phyloP scores from a whole-genome alignment of 164 flowering plant genomes.

The Amborella trichopoda region DNA sequence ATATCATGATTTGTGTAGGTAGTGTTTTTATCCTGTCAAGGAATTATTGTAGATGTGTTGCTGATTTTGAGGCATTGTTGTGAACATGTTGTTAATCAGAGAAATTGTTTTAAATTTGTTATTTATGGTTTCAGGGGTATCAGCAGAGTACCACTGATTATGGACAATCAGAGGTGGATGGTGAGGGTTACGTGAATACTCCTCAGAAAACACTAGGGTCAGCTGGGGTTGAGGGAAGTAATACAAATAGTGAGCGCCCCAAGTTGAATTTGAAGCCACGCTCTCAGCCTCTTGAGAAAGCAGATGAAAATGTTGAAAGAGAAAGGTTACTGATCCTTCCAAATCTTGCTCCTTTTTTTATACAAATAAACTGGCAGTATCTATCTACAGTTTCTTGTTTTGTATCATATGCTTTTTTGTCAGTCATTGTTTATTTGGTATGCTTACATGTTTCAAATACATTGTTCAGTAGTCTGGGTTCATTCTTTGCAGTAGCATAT shows the following conservation, averaged over 20 bases:
- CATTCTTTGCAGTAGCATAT: no score
- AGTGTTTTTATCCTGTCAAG: no score
- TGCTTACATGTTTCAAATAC: background rate
- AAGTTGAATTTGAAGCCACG: conserved; percentile 75
- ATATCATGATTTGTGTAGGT: no score
- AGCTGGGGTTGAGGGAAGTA: conserved; percentile 30
- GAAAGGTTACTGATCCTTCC: conserved; percentile 71
- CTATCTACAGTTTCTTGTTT: no score
- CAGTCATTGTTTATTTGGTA: background rate
- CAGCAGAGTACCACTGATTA: conserved; percentile 17
- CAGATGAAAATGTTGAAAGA: conserved; percentile 27
- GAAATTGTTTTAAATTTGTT: no score
- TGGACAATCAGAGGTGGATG: conserved; percentile 19
- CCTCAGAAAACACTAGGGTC: conserved; percentile 26
- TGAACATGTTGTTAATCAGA: no score
- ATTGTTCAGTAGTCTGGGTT: no score
- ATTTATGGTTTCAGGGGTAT: conserved; percentile 18
- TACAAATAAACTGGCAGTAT: no score
- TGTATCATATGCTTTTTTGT: no score
- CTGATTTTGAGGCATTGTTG: no score
- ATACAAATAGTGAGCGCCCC: conserved; percentile 45
- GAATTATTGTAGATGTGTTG: no score
- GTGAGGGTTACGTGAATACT: conserved; percentile 16
- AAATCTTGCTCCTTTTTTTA: no score
- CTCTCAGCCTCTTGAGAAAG: conserved; percentile 44